These are phyloP conservation scores for Hirsutella rhossiliensis DNA, from an alignment of 2,329 filamentous ascomycete genomes.

Conservation along the genomic window DNA sequence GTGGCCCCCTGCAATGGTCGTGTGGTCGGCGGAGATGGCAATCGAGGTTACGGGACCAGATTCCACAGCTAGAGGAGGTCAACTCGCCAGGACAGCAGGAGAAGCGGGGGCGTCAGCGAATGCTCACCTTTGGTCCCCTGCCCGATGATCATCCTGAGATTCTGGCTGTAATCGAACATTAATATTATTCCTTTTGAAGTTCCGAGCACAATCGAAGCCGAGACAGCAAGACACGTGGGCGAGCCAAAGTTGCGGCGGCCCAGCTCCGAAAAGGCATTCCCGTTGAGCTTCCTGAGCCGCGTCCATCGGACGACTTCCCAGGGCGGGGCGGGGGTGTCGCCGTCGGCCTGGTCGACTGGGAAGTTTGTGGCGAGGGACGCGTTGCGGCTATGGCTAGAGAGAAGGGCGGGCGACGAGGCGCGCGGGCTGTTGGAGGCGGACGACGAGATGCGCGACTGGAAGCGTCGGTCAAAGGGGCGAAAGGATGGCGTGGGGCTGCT, in stretches of 20 bases:
- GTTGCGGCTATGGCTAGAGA: conserved; percentile 67
- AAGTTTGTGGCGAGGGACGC: conserved; percentile 66
- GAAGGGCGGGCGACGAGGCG: conserved; percentile 64
- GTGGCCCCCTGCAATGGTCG: conserved; percentile 83
- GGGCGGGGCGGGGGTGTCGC: conserved; percentile 63
- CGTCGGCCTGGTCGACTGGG: conserved; percentile 47
- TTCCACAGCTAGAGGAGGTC: conserved; percentile 56
- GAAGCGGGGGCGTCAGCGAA: background rate
- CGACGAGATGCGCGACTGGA: conserved; percentile 72
- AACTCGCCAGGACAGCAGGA: conserved; percentile 14
- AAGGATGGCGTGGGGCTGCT: conserved; percentile 69
- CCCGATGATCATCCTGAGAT: conserved; percentile 85
- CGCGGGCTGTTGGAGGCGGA: conserved; percentile 46
- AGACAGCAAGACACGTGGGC: conserved; percentile 80
- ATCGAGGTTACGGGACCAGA: conserved; percentile 79
- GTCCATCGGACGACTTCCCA: conserved; percentile 99
- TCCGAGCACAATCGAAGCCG: conserved; percentile 77
- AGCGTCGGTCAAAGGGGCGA: conserved; percentile 86
- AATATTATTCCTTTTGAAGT: conserved; percentile 91
- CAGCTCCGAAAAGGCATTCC: conserved; percentile 82
- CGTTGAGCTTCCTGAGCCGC: conserved; percentile 77
- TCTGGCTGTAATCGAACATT: conserved; percentile 96
- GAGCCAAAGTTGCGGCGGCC: conserved; percentile 87
- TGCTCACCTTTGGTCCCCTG: conserved; percentile 73
- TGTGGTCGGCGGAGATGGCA: conserved; percentile 86